Base-by-base conservation (phyloP, 2,329 filamentous ascomycete species). In the Rutstroemia sp. region DNA sequence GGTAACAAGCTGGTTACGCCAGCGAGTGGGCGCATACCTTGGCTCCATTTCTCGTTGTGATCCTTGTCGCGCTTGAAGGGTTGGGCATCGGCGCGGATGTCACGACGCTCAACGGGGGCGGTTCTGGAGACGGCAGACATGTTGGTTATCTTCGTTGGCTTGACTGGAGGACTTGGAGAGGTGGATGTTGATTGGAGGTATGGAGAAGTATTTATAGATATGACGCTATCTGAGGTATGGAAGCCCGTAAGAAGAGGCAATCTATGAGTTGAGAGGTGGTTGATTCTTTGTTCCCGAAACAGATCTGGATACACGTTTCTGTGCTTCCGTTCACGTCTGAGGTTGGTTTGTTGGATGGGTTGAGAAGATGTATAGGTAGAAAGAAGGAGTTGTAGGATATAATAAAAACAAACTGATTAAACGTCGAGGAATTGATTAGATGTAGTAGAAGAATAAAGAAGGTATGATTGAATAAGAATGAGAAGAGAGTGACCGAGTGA, bases 31-130 rank as follows among this genome's bases (percentile, higher is more conserved):
- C 66, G 65, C 19, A 25, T 21, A 8, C 67, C 67, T 40, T 60
- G 52, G 44, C 47, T 52, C 68, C 67, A 70, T 57, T 70, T 70
- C 54, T 59, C 46, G 51, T 46, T 52, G 30, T 66, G 61, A 48
- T 69, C 65, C 45, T 65, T 68, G 46, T 67, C 64, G 44, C 67
- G 66, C 59, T 69, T 69, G 61, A 60, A 69, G 19, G 54, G 46
- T 16, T 62, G 56, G 21, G 62, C 57, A 5, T 58, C 58, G 10
- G 67, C 67, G n/a, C 68, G 67, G 54, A 69, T 64, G 57, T 70
- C 67, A 38, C 62, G 60, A 49, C 58, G 59, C 44, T 64, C 59
- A 27, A 66, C 8, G 4, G 64, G 58, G 51, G 64, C 61, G 9
- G 67, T 71, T 12, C 63, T 73, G 16, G 62, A 63, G 2, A 67